phyloP scores from a whole-genome alignment of 371 early-diverging fungal species.

The Furculomyces boomerangus region DNA sequence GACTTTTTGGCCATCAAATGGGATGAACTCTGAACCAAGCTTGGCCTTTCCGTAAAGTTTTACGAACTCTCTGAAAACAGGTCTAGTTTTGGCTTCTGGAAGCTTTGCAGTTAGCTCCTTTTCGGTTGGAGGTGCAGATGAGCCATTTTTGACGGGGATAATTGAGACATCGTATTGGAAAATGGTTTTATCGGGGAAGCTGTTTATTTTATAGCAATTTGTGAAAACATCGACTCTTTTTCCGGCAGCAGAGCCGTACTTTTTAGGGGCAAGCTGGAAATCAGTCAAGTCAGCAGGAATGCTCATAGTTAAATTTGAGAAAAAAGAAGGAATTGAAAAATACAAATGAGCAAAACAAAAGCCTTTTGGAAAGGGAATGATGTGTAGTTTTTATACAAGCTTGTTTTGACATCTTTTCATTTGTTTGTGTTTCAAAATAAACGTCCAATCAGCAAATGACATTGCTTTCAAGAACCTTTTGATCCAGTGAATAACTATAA shows the following conservation, averaged over 20 bases:
- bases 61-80: neutral
- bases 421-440: too few species aligned
- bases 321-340: too few species aligned
- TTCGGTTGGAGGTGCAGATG: neutral
- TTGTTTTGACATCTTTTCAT: too few species aligned
- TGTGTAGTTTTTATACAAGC: too few species aligned
- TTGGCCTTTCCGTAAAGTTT: slow-evolving; percentile 5
- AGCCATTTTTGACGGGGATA: neutral
- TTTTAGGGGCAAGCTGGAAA: neutral
- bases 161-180: neutral
- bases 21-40: slow-evolving; percentile 19
- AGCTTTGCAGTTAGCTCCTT: neutral
- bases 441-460: too few species aligned
- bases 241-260: neutral
- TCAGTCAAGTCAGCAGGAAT: neutral
- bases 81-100: neutral
- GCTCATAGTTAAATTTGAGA: neutral
- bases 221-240: neutral
- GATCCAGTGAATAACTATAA: too few species aligned
- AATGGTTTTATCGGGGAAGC: neutral
- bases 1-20: slow-evolving; percentile 45
- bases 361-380: too few species aligned
- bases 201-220: neutral
- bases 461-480: too few species aligned
- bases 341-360: too few species aligned